phyloP scores from a whole-genome alignment of 2,329 filamentous ascomycete genomes.

The Diaporthe sp. region DNA sequence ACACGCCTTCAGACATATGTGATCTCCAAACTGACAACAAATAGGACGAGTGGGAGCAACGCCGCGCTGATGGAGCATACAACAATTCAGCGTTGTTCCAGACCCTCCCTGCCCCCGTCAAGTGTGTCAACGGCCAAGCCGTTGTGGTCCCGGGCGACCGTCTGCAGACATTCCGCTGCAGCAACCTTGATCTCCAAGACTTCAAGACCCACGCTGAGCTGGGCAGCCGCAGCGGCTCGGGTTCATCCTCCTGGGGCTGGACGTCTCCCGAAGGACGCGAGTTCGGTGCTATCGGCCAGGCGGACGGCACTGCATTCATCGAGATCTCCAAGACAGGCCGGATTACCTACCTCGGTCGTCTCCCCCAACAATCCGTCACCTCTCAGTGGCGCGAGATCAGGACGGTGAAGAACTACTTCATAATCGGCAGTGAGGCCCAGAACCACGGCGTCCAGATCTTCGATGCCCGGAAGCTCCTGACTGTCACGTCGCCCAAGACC shows the following conservation, averaged over 20 bases:
- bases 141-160: slow-evolving; percentile 56
- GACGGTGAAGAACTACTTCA: slow-evolving; percentile 57
- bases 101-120: slow-evolving; percentile 14
- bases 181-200: slow-evolving; percentile 67
- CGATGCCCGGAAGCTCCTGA: slow-evolving; percentile 68
- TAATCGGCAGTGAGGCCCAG: slow-evolving; percentile 58
- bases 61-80: slow-evolving; percentile 16
- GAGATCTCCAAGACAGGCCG: slow-evolving; percentile 61
- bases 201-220: slow-evolving; percentile 68
- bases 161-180: slow-evolving; percentile 63
- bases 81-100: slow-evolving; percentile 15
- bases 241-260: slow-evolving; percentile 62
- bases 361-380: slow-evolving; percentile 53
- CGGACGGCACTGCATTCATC: slow-evolving; percentile 64
- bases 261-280: slow-evolving; percentile 63
- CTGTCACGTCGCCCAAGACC: slow-evolving; percentile 55
- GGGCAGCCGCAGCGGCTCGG: slow-evolving; percentile 57
- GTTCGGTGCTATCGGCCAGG: slow-evolving; percentile 62
- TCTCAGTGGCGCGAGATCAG: slow-evolving; percentile 58
- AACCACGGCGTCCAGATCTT: slow-evolving; percentile 74
- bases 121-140: slow-evolving; percentile 31
- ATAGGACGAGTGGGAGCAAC: slow-evolving; percentile 24
- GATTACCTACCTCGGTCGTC: slow-evolving; percentile 61
- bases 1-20: background rate
- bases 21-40: background rate